Evolutionary conservation across 805 yeast species (phyloP).

Genomic region (Candida adriatica): DNA sequence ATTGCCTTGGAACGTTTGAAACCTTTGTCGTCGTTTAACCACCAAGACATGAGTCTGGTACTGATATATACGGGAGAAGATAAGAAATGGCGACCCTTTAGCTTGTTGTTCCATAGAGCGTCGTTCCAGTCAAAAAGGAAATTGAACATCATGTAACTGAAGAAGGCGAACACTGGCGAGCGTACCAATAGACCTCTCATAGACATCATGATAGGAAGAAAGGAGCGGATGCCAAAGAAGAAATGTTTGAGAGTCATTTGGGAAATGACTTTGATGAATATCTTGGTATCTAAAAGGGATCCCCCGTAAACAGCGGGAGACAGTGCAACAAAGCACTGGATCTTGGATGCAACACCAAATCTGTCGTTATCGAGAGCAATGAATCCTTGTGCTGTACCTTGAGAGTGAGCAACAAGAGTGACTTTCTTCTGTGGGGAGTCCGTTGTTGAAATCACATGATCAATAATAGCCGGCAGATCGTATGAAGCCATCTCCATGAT

Average conservation of each 20-base stretch:
- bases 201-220: constrained; percentile 66
- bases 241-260: constrained; percentile 37
- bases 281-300: constrained; percentile 51
- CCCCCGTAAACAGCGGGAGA: constrained; percentile 96
- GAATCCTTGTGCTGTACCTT: constrained; percentile 87
- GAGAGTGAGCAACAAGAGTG: constrained; percentile 77
- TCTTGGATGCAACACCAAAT: constrained; percentile 41
- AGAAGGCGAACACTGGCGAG: constrained; percentile 47
- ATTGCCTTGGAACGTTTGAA: constrained; percentile 33
- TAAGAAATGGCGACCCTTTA: constrained; percentile 69
- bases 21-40: constrained; percentile 56
- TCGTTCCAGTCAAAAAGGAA: constrained; percentile 87
- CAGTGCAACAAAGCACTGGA: constrained; percentile 66
- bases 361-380: constrained; percentile 51
- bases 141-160: constrained; percentile 79
- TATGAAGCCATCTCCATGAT: constrained; percentile 70
- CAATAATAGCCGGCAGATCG: constrained; percentile 72
- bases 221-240: constrained; percentile 72
- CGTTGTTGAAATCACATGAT: constrained; percentile 42
- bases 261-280: constrained; percentile 59
- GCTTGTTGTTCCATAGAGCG: constrained; percentile 57
- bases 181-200: constrained; percentile 45
- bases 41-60: constrained; percentile 83
- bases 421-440: constrained; percentile 34
- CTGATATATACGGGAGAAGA: constrained; percentile 85